phyloP scores from a whole-genome alignment of 2,329 filamentous ascomycete genomes.

The Monosporascus sp. region DNA sequence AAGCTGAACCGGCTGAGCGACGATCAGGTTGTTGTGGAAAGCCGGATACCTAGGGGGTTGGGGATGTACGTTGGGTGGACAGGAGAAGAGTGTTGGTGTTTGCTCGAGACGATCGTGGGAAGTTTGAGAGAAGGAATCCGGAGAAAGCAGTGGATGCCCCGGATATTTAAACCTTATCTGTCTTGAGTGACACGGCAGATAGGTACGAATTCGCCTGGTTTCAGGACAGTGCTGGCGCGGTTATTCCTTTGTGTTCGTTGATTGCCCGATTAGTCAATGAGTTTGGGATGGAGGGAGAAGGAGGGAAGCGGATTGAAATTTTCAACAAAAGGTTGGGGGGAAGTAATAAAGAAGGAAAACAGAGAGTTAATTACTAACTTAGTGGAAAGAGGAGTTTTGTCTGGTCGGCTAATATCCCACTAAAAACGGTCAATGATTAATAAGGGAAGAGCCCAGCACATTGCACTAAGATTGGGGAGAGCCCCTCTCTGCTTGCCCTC shows the following conservation, averaged over 20 bases:
- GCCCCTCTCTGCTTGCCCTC: too few species aligned
- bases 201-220: not conserved
- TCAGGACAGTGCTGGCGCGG: not conserved
- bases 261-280: not conserved
- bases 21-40: conserved; percentile 3
- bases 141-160: not conserved
- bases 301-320: not conserved
- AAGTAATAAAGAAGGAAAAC: not conserved
- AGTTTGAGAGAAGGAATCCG: not conserved
- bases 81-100: not conserved
- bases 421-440: too few species aligned
- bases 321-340: not conserved
- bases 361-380: not conserved
- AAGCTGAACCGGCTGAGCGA: conserved; percentile 11
- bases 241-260: not conserved
- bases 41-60: not conserved
- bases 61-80: not conserved
- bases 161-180: not conserved
- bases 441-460: too few species aligned
- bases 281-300: not conserved
- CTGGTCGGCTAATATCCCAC: not conserved
- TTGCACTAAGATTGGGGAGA: too few species aligned
- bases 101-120: not conserved
- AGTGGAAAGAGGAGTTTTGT: not conserved
- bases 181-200: not conserved